Evolutionary conservation across 495 filamentous ascomycete species (phyloP).

Genomic region (Delitschia confertaspora): DNA sequence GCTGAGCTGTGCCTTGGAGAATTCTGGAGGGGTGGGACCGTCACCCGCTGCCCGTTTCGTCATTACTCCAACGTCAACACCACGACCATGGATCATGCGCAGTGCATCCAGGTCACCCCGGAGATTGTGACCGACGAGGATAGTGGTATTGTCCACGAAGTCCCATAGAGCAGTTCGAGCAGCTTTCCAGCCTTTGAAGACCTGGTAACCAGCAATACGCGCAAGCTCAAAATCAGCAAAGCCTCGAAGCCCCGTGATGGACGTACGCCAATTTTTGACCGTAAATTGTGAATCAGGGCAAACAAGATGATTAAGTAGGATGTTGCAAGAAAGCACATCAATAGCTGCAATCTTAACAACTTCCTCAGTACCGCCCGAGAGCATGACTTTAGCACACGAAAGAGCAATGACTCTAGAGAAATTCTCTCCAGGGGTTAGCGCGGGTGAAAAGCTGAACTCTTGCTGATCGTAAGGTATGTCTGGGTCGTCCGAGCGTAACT

Average conservation of each 20-base stretch:
- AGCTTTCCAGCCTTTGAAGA: constrained; percentile 36
- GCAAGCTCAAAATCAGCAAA: constrained; percentile 30
- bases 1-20: constrained; percentile 17
- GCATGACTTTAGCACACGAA: constrained; percentile 11
- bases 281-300: constrained; percentile 25
- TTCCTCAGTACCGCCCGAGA: constrained; percentile 9
- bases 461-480: background rate
- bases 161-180: constrained; percentile 38
- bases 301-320: constrained; percentile 40
- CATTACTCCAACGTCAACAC: constrained; percentile 35
- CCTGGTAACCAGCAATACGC: constrained; percentile 12
- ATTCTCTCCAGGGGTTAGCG: background rate
- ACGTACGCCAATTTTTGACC: constrained; percentile 36
- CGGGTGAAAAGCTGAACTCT: constrained; percentile 15
- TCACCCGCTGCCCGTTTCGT: constrained; percentile 13
- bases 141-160: constrained; percentile 37
- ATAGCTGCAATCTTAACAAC: constrained; percentile 31
- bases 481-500: constrained; percentile 10
- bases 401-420: constrained; percentile 6
- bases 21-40: no score
- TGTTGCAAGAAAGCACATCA: constrained; percentile 43
- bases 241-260: constrained; percentile 35
- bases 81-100: constrained; percentile 36
- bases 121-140: constrained; percentile 42
- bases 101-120: constrained; percentile 40